Conservation (phyloP, 1,139 yeast genomes). For the Taiozyma sp. region DNA sequence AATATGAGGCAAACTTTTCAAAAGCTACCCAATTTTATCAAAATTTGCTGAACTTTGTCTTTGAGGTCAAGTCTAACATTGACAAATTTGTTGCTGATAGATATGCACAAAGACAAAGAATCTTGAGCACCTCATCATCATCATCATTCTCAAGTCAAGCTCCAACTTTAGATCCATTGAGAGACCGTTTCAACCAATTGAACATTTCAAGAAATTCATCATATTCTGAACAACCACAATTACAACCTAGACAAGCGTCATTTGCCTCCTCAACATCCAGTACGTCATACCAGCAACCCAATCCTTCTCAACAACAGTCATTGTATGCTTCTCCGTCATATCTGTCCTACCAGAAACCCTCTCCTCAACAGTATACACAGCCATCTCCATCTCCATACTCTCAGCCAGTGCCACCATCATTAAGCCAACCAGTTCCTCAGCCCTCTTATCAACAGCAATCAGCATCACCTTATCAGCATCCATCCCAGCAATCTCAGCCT, state of each 20-base stretch:
- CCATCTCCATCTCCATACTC: conserved; percentile 4
- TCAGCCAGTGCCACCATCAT: conserved; percentile 9
- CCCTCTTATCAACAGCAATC: conserved; percentile 13
- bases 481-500: conserved; percentile 3
- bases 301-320: conserved; percentile 6
- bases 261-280: conserved; percentile 5
- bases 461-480: conserved; percentile 13
- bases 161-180: conserved; percentile 1
- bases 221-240: conserved; percentile 7
- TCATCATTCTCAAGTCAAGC: conserved; percentile 5
- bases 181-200: conserved; percentile 11
- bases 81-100: conserved; percentile 32
- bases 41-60: conserved; percentile 44
- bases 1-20: conserved; percentile 51
- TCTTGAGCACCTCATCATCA: conserved; percentile 1
- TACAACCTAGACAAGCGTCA: conserved; percentile 6
- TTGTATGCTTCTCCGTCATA: conserved; percentile 1
- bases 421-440: conserved; percentile 6
- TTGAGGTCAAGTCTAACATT: conserved; percentile 34
- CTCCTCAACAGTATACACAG: conserved; percentile 5
- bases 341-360: conserved; percentile 13
- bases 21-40: conserved; percentile 64
- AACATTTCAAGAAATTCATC: conserved; percentile 13
- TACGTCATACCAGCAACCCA: conserved; percentile 4
- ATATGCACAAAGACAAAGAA: conserved; percentile 27